phyloP scores from a whole-genome alignment of 2,329 filamentous ascomycete species.

The Phaeosphaeria sp. region DNA sequence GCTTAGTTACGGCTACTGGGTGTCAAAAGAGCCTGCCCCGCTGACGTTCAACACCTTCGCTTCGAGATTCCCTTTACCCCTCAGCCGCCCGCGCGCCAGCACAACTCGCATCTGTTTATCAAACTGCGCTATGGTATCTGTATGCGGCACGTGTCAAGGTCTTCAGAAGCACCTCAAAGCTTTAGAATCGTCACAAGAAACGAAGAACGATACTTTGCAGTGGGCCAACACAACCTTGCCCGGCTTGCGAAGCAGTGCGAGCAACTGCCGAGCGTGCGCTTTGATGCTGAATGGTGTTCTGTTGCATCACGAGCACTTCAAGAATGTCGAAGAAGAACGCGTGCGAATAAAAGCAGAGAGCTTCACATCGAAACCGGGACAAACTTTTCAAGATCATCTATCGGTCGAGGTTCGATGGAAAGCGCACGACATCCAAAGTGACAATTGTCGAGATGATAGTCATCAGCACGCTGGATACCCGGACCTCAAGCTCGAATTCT shows the following conservation, averaged over 20 bases:
- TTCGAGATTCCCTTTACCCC: conserved; percentile 11
- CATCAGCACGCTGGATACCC: conserved; percentile 34
- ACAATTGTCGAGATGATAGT: conserved; percentile 26
- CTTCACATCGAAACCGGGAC: conserved; percentile 21
- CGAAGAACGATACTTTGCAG: conserved; percentile 20
- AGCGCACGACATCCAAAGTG: conserved; percentile 15
- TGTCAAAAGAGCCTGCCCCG: conserved; percentile 18
- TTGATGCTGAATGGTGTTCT: conserved; percentile 42
- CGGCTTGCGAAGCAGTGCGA: conserved; percentile 35
- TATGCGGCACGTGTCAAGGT: conserved; percentile 43
- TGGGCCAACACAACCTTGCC: conserved; percentile 40
- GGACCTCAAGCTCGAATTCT: conserved; percentile 46
- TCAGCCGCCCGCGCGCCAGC: conserved; percentile 12
- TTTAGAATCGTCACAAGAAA: conserved; percentile 21
- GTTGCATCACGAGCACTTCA: conserved; percentile 40
- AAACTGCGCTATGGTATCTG: conserved; percentile 32
- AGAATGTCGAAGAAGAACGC: conserved; percentile 28
- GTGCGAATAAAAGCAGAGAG: conserved; percentile 38
- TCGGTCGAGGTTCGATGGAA: conserved; percentile 45
- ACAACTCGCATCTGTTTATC: conserved; percentile 2
- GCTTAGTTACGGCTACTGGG: conserved; percentile 2
- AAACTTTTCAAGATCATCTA: conserved; percentile 37
- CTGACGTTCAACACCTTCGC: conserved; percentile 5
- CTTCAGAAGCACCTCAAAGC: conserved; percentile 38
- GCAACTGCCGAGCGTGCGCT: conserved; percentile 40